Evolutionary conservation across 2,329 filamentous ascomycete genomes (phyloP), one percentile per base, ranked within the genome.

Genomic region (Emergomyces orientalis): DNA sequence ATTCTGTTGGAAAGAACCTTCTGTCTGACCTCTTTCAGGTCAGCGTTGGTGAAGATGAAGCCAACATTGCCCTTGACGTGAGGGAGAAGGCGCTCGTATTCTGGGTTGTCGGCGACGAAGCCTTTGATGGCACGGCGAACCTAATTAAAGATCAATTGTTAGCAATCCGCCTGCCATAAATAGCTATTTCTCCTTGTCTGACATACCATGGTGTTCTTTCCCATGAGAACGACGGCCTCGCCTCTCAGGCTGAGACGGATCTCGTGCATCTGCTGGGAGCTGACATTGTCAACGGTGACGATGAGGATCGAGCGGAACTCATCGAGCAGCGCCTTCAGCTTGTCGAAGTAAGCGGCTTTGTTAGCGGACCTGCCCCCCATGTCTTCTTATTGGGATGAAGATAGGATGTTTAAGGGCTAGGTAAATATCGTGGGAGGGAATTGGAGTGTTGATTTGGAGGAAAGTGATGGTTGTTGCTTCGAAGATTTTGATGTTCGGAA

Each of bases 211-310:
- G 94, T 99, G 88, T 99, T 99, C 89, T 97, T 97, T 79, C 93
- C 94, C 94, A 97, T 97, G 82, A 99, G 85, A 74, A 99, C 92
- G 73, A 97, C 89, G 81, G 86, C 92, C 81, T 96, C 82, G 68
- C 88, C 88, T 79, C 94, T 92, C 79, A 99, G 89, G 75, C 90
- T 82, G 76, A 88, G 82, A 80, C 94, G 90, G 81, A 99, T 97
- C 87, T 99, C 94, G 90, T 99, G 94, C 95, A 99, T 99, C 88
- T 99, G 95, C 88, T 99, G 94, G 73, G 94, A 99, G 81, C 88
- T 91, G 87, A 99, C 94, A 99, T 97, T 99, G 91, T 97, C 90
- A 78, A 93, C 88, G 77, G 78, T 87, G 80, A 96, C 92, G 80
- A 99, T 92, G 90, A 99, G 97, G 84, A 97, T 89, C 77, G 89